Evolutionary conservation across 2,329 filamentous ascomycete genomes (phyloP), one percentile per base, ranked within the genome.

Genomic region (Botrytis deweyae): DNA sequence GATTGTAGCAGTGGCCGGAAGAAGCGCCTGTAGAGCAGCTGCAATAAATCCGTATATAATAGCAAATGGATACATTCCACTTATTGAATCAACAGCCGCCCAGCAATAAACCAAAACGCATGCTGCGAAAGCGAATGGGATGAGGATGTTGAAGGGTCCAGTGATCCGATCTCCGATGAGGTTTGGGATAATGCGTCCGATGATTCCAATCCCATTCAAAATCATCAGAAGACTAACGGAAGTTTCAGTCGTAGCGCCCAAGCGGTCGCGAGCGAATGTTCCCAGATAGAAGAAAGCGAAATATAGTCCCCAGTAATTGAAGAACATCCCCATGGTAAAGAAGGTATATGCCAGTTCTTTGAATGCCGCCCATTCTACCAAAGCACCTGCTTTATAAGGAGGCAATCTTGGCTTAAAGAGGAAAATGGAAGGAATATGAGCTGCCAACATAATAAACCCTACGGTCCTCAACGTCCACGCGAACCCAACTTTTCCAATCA

Each of bases 401-500:
- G 40, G 38, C 12, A 62, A 59, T 33, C 38, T 70, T 4, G 38
- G 67, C 10, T 20, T 70, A 29, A 62, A 42, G 12, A 70, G 10
- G 2, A 38, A 0, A 7, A 70, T 18, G 3, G 52, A 42, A 25
- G 55, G 38, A 10, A 62, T 14, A 33, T 42, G 38, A 38, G 49
- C 40, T 18, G 36, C 16, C 38, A 70, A 25, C 36, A 58, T 59
- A 14, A 70, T 44, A 63, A 78, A 78, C 3, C 70, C 77, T 3
- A 62, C 55, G 22, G 75, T 76, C 0, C 77, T 75, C 5, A 79
- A 72, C 6, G 74, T 68, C 77, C 78, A 80, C 22, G 73, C 77
- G 70, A 82, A 82, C 4, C 80, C 77, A 44, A 82, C 73, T 25
- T 62, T 18, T 22, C 77, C 75, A 36, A 82, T 75, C 25, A 83